Evolutionary conservation across 257 asterid species (phyloP), one percentile per base, ranked within the genome.

Genomic region (Solanum pimpinellifolium): DNA sequence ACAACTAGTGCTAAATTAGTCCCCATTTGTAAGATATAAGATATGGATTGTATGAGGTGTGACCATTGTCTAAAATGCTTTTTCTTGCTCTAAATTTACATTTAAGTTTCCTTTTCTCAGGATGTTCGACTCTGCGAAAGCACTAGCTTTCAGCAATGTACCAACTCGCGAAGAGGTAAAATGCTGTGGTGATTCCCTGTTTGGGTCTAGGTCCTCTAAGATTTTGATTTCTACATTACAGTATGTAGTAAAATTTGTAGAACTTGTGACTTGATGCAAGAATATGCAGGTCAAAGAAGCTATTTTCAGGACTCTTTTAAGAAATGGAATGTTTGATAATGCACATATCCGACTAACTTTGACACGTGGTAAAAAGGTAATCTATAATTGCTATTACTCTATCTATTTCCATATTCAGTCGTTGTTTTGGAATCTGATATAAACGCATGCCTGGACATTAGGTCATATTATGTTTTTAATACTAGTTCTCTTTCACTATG

Each of bases 301-400:
- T 62, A 95, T 95, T 74, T 97, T 97, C 91, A 92, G 86, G 85
- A 97, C 98, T 81, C 93, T 97, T 72, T 90, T 97, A 91, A 88
- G 93, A 83, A 97, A 97, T 90, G 98, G 95, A 86, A 97, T 97
- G 99, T 94, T 93, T 88, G 91, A 90, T 87, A 86, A 93, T 87
- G 94, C 94, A 70, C 98, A 95, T 85, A 94, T 97, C 72, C 93
- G 98, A 88, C 91, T 97, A 86, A 95, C 98, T 89, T 83, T 97
- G 90, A 95, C 99, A 75, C 99, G 99, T 56, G 99, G 99, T 87
- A 95, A 94, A 93, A 97, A 95, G 98, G 99, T 90, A 59, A 27
- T 82, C 29, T 75, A 56, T 47, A 37, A 59, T 46, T 83, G 78
- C 46, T 74, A 49, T 83, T 86, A 65, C 73, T 46, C 84, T 80